These are phyloP conservation scores for Fusarium multiceps DNA, from an alignment of 2,329 filamentous ascomycete species.

Conservation along the genomic window DNA sequence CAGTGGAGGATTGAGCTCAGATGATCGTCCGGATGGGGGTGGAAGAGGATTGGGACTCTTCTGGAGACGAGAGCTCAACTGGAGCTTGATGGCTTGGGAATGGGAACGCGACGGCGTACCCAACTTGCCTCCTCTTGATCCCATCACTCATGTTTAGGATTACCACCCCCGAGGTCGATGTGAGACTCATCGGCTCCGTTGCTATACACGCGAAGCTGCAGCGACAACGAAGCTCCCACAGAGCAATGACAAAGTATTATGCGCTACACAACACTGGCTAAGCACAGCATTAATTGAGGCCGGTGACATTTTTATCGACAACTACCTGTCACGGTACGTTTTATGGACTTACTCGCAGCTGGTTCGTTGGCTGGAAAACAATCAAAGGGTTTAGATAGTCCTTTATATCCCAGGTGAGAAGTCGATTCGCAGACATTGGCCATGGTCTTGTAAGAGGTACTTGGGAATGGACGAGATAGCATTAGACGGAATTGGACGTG, in stretches of 20 bases:
- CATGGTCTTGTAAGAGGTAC: conserved; percentile 39
- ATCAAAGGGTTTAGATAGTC: conserved; percentile 64
- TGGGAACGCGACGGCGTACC: conserved; percentile 65
- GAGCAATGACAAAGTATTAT: conserved; percentile 35
- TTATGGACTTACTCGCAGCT: conserved; percentile 39
- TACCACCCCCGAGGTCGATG: conserved; percentile 55
- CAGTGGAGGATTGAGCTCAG: conserved; percentile 85
- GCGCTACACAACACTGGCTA: conserved; percentile 22
- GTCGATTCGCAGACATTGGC: conserved; percentile 33
- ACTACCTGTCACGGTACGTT: conserved; percentile 25
- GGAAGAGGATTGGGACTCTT: conserved; percentile 74
- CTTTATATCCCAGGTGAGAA: conserved; percentile 52
- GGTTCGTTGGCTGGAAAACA: conserved; percentile 50
- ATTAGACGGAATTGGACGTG: conserved; percentile 28
- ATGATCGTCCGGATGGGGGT: conserved; percentile 69
- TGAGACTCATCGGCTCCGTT: conserved; percentile 47
- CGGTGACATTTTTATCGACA: conserved; percentile 20
- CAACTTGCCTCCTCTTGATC: conserved; percentile 56
- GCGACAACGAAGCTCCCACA: conserved; percentile 21
- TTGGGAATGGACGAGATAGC: conserved; percentile 39
- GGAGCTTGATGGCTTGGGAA: conserved; percentile 86
- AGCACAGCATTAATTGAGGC: conserved; percentile 9
- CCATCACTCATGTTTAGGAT: conserved; percentile 63
- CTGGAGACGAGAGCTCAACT: conserved; percentile 83
- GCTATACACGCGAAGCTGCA: conserved; percentile 21